Conservation (phyloP, 805 yeast species). For the Starmerella apicola region DNA sequence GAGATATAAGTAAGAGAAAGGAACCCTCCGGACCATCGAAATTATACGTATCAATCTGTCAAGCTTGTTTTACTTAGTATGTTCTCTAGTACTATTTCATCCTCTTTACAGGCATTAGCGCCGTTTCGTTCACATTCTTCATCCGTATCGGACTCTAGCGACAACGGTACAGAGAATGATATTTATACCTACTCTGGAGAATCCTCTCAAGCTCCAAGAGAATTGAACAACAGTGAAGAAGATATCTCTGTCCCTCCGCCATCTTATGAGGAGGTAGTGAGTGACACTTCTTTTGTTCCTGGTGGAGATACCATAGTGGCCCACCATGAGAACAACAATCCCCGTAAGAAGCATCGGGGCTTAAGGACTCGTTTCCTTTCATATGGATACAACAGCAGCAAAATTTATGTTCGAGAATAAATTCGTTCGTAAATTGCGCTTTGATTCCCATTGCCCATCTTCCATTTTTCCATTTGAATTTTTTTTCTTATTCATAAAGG, state of each 20-base stretch:
- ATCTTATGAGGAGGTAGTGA: slow-evolving; percentile 15
- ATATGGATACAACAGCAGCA: slow-evolving; percentile 38
- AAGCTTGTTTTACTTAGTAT: not conserved
- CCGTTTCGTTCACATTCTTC: not conserved
- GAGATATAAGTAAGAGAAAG: too few species aligned
- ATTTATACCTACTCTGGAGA: too few species aligned
- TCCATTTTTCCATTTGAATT: not conserved
- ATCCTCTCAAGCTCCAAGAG: too few species aligned
- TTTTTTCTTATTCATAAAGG: too few species aligned
- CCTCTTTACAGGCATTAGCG: not conserved
- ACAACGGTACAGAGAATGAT: too few species aligned
- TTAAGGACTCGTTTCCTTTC: slow-evolving; percentile 18
- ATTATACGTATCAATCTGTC: too few species aligned
- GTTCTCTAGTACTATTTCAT: not conserved
- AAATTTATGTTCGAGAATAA: slow-evolving; percentile 14
- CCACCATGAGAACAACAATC: slow-evolving; percentile 8
- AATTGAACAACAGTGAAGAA: too few species aligned
- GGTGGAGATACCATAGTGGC: not conserved
- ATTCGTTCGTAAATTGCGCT: too few species aligned
- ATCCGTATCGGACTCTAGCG: too few species aligned
- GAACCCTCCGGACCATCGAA: too few species aligned
- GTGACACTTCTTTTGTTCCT: slow-evolving; percentile 7
- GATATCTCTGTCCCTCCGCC: slow-evolving; percentile 9
- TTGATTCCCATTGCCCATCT: too few species aligned
- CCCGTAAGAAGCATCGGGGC: slow-evolving; percentile 1